These are phyloP conservation scores for Plantago rigida DNA, from an alignment of 305 asterid genomes.

Conservation along the genomic window DNA sequence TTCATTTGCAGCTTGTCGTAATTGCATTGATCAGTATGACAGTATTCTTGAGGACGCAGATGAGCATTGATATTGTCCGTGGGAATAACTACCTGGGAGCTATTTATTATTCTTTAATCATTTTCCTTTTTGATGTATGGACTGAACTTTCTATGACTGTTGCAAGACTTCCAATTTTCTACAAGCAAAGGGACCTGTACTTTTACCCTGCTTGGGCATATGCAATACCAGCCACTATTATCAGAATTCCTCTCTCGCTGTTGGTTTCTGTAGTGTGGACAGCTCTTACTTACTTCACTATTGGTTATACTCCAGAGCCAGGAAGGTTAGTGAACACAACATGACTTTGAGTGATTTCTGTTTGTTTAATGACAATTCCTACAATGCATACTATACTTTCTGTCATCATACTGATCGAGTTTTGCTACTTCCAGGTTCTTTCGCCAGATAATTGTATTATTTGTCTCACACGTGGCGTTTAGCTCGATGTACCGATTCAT, in stretches of 20 bases:
- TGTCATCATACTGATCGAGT: too few relatives aligned
- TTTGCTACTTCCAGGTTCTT: conserved; percentile 17
- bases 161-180: conserved; percentile 27
- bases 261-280: conserved; percentile 24
- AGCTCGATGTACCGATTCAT: conserved; percentile 18
- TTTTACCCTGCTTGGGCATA: conserved; percentile 33
- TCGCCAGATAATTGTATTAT: conserved; percentile 21
- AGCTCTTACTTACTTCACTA: conserved; percentile 17
- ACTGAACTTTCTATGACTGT: conserved; percentile 27
- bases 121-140: conserved; percentile 22
- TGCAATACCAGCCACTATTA: conserved; percentile 29
- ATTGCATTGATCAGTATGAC: conserved; percentile 27
- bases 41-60: conserved; percentile 26
- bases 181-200: conserved; percentile 25
- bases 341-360: neutral
- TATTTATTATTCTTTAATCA: conserved; percentile 24
- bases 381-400: neutral
- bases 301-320: conserved; percentile 24
- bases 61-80: conserved; percentile 24
- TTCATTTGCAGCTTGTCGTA: conserved; percentile 22
- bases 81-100: conserved; percentile 27
- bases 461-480: conserved; percentile 16
- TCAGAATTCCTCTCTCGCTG: conserved; percentile 23
- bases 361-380: neutral
- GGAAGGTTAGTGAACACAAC: conserved; percentile 20